Conservation (phyloP, 2,329 filamentous ascomycete genomes). For the Cordyceps tenuipes region DNA sequence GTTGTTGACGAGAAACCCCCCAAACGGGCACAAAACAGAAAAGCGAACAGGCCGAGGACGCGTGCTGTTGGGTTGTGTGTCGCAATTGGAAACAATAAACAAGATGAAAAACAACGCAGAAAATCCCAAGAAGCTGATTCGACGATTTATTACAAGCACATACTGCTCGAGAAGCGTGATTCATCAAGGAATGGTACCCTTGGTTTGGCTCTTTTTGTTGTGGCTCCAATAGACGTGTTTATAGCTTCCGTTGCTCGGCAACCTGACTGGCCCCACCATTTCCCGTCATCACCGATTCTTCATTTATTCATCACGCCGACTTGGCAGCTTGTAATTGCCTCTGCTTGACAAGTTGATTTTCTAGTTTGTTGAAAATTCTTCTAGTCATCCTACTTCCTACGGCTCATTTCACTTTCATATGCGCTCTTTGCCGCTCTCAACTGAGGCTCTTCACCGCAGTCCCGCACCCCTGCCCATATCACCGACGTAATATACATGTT, state of each 20-base stretch:
- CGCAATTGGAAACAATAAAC: conserved; percentile 12
- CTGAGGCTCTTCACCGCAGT: neutral
- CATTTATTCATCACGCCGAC: neutral
- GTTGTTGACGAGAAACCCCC: neutral
- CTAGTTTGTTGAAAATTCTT: neutral
- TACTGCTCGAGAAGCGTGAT: conserved; percentile 6
- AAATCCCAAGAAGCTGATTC: conserved; percentile 18
- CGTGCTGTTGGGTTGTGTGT: neutral
- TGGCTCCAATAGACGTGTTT: conserved; percentile 8
- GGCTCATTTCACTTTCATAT: neutral
- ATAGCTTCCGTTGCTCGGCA: conserved; percentile 10
- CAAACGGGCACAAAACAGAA: conserved; percentile 3
- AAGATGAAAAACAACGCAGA: conserved; percentile 13
- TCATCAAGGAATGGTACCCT: neutral
- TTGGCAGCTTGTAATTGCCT: neutral
- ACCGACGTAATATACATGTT: neutral
- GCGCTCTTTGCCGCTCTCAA: no score
- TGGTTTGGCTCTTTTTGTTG: conserved; percentile 12
- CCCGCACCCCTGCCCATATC: neutral
- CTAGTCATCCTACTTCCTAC: neutral
- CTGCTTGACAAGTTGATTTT: neutral
- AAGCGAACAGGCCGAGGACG: conserved; percentile 10
- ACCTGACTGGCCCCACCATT: neutral
- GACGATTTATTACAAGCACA: conserved; percentile 12
- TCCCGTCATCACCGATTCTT: neutral